Base-by-base conservation (phyloP, 257 asterid genomes). In the Plectranthus barbatus region DNA sequence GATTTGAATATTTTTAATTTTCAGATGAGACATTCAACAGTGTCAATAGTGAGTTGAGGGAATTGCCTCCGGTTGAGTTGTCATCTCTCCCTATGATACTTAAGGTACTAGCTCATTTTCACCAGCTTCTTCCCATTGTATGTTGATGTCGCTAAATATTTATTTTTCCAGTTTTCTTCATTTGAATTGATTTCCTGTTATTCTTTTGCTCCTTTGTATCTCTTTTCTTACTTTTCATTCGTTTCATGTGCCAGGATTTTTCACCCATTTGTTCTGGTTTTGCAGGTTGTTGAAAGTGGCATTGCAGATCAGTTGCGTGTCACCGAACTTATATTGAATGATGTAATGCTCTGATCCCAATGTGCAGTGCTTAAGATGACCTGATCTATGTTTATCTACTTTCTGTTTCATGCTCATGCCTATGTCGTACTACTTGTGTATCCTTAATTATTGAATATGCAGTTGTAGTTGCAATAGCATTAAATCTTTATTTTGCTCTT, bases 1-100 rank as follows among this genome's bases (percentile, higher is more conserved):
- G 36, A 60, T 50, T 60, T 26, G 29, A 9, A 21, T 54, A 7
- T 21, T 68, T 61, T 18, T 19, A 44, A 19, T 72, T 49, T 37
- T 78, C 86, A 93, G 97, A 78, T 71, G 97, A 85, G 55, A 71
- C 88, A 37, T 93, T 80, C 77, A 83, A 83, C 74, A 87, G 72
- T 62, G 76, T 85, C 77, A 84, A 76, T 64, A 85, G 74, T 68
- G 96, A 90, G 74, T 64, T 93, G 81, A 81, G 88, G 82, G 95
- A 93, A 84, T 83, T 93, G 82, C 97, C 97, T 57, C 83, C 94
- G 31, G 94, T 93, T 68, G 99, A 87, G 76, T 72, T 93, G 64
- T 80, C 99, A 51, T 74, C 90, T 34, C 91, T 93, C 54, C 92
- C 94, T 40, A 71, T 77, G 86, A 87, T 90, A 75, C 95, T 90